These are phyloP conservation scores for Botryotinia narcissicola DNA, from an alignment of 2,329 filamentous ascomycete genomes.

Conservation along the genomic window DNA sequence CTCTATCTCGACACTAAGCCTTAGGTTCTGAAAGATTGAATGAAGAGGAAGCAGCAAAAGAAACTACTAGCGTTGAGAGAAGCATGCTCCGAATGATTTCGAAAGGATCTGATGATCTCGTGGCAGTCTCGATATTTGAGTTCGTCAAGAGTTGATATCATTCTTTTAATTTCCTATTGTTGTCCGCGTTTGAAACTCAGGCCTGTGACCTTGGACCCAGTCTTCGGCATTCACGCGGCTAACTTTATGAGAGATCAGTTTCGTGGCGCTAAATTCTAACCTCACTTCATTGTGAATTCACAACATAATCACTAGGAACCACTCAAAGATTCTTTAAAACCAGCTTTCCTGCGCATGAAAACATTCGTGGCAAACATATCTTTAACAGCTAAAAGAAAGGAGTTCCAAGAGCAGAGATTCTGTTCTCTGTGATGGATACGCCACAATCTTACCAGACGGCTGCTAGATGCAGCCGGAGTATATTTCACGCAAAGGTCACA, in stretches of 20 bases:
- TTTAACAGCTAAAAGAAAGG: neutral
- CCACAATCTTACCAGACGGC: neutral
- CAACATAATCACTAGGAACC: no score
- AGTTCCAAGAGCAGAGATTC: accelerated
- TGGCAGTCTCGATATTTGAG: no score
- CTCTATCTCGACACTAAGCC: no score
- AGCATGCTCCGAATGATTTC: no score
- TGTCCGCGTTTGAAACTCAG: neutral
- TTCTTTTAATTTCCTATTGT: neutral
- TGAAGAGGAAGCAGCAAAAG: no score
- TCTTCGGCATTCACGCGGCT: neutral
- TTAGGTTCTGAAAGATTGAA: no score
- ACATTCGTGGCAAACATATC: neutral
- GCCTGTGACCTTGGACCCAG: neutral
- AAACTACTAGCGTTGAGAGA: no score
- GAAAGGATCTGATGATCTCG: no score
- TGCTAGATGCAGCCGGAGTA: neutral
- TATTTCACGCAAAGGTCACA: neutral
- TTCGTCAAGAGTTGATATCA: neutral
- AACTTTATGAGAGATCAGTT: neutral
- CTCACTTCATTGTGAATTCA: neutral
- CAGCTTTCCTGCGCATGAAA: neutral
- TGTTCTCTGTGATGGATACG: neutral
- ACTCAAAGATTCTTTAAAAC: accelerated
- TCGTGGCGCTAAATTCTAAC: neutral